Conservation (phyloP, 768 basidiomycete species). For the Boletus edulis region DNA sequence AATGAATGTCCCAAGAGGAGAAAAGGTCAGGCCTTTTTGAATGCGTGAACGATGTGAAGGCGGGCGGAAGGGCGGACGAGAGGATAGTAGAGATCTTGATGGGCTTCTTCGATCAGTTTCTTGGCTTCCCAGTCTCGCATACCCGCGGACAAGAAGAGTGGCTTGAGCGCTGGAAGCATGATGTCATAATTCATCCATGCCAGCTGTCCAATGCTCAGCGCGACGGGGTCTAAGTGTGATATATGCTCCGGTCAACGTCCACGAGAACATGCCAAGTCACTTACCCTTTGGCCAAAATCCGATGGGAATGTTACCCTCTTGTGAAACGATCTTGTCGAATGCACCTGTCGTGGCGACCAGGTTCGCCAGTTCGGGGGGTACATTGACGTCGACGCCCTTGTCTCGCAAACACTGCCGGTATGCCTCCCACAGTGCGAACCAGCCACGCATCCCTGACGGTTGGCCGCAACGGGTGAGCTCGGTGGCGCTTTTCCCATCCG, state of each 20-base stretch:
- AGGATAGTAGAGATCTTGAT: conserved; percentile 64
- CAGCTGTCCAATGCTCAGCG: conserved; percentile 64
- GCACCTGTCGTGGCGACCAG: conserved; percentile 46
- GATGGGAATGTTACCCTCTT: conserved; percentile 62
- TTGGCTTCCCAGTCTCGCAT: conserved; percentile 53
- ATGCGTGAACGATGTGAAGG: conserved; percentile 59
- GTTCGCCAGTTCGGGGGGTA: conserved; percentile 53
- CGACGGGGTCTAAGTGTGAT: conserved; percentile 45
- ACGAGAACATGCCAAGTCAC: conserved; percentile 9
- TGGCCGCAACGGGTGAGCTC: conserved; percentile 31
- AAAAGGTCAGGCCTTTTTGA: conserved; percentile 28
- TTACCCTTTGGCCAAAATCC: conserved; percentile 68
- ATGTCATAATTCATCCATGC: conserved; percentile 75
- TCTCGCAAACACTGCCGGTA: conserved; percentile 53
- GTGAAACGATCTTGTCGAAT: conserved; percentile 56
- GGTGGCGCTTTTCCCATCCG: conserved; percentile 42
- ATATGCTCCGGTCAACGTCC: conserved; percentile 6
- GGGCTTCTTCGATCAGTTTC: conserved; percentile 58
- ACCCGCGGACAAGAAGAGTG: conserved; percentile 53
- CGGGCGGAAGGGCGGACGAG: conserved; percentile 47
- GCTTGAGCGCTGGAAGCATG: conserved; percentile 60
- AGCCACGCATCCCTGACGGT: conserved; percentile 47
- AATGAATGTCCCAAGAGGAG: conserved; percentile 18
- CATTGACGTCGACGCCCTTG: conserved; percentile 53
- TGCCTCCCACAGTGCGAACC: conserved; percentile 63